A percentile compares a stretch with the other conserved stretches of the same genome.
phyloP scores from a whole-genome alignment of 2,329 filamentous ascomycete species.

The Sporothrix pseudoabietina region DNA sequence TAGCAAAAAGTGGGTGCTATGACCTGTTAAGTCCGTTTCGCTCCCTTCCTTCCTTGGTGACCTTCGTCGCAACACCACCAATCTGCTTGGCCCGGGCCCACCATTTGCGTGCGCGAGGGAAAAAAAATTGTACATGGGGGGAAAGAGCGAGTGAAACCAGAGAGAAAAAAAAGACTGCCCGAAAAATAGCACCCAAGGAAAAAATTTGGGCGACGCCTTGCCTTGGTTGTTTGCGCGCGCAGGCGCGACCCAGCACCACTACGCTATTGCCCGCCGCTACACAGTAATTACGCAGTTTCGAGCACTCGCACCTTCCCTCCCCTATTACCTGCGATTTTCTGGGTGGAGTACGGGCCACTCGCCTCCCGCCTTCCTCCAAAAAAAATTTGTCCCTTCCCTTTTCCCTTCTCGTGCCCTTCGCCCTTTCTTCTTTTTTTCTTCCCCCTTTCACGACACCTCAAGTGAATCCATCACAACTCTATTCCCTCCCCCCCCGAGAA shows the following conservation, averaged over 20 bases:
- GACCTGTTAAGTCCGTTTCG: constrained; percentile 19
- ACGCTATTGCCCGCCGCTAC: neutral
- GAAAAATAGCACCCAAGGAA: neutral
- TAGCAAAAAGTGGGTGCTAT: neutral
- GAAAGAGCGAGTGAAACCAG: neutral
- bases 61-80: neutral
- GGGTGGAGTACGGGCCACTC: constrained; percentile 25
- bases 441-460: constrained; percentile 31
- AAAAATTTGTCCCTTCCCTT: constrained; percentile 26
- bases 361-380: constrained; percentile 31
- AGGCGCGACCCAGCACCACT: constrained; percentile 17
- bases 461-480: constrained; percentile 31
- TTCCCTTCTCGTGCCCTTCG: constrained; percentile 23
- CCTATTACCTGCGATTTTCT: constrained; percentile 27
- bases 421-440: constrained; percentile 24
- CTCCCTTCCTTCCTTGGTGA: constrained; percentile 13
- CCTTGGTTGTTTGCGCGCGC: constrained; percentile 20
- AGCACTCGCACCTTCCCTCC: neutral
- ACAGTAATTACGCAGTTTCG: neutral
- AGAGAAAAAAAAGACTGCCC: neutral
- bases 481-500: constrained; percentile 25
- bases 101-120: constrained; percentile 17
- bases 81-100: constrained; percentile 9
- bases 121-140: constrained; percentile 23
- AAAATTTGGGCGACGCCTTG: neutral